Evolutionary conservation across 805 yeast genomes (phyloP).

Genomic region (Blastobotrys americana): DNA sequence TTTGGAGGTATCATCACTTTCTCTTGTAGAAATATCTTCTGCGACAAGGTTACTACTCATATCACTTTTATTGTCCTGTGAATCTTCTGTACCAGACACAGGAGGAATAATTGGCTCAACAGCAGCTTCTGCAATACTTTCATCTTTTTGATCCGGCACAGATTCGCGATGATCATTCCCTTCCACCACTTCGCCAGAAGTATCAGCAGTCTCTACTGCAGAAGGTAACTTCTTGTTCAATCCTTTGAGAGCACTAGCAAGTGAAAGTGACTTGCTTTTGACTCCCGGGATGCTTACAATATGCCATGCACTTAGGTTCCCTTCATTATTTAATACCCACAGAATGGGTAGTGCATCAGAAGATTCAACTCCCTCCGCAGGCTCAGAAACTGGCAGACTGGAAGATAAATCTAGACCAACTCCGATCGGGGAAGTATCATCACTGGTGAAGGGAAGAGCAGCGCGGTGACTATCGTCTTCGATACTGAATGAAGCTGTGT

Average conservation of each 20-base stretch:
- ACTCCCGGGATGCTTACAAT: slow-evolving; percentile 51
- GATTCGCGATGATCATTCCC: no score
- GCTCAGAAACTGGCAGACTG: slow-evolving; percentile 39
- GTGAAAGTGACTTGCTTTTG: slow-evolving; percentile 21
- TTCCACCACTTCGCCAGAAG: no score
- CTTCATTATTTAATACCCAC: slow-evolving; percentile 56
- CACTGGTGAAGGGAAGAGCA: slow-evolving; percentile 61
- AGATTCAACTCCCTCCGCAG: slow-evolving; percentile 52
- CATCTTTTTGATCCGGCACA: no score
- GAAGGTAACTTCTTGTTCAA: slow-evolving; percentile 25
- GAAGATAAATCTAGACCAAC: slow-evolving; percentile 53
- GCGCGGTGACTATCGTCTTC: slow-evolving; percentile 69
- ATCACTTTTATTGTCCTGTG: no score
- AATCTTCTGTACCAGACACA: no score
- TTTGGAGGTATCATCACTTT: no score
- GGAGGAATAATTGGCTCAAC: no score
- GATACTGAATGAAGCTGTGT: slow-evolving; percentile 37
- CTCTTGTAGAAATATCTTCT: no score
- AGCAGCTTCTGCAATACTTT: no score
- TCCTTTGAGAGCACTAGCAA: neutral
- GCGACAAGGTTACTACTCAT: no score
- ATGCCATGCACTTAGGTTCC: slow-evolving; percentile 57
- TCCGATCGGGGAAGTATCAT: slow-evolving; percentile 62
- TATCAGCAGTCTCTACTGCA: no score
- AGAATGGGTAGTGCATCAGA: slow-evolving; percentile 59